A percentile compares a stretch with the other conserved stretches of the same genome.
Evolutionary conservation across 2,329 filamentous ascomycete species (phyloP).

Genomic region (Penicillium sp.): DNA sequence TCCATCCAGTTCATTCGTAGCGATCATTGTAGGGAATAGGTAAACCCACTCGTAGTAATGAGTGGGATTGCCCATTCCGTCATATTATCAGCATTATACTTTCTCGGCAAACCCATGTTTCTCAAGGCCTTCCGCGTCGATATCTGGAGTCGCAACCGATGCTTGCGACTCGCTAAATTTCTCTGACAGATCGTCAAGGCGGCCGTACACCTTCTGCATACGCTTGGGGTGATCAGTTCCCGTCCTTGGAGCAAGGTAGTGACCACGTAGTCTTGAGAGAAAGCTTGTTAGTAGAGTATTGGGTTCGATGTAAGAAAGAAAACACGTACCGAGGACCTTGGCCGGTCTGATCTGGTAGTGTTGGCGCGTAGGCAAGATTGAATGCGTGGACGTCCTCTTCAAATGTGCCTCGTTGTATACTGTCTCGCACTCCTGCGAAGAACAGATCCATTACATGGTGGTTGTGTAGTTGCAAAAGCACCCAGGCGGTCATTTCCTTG

Average conservation of each 20-base stretch:
- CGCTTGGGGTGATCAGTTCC: constrained; percentile 57
- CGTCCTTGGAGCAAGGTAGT: constrained; percentile 68
- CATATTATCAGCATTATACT: constrained; percentile 3
- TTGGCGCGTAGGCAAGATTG: constrained; percentile 60
- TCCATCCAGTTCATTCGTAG: background rate
- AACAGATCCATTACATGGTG: constrained; percentile 67
- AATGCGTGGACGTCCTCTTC: constrained; percentile 57
- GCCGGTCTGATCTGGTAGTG: constrained; percentile 69
- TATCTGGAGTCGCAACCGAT: constrained; percentile 49
- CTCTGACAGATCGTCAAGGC: constrained; percentile 48
- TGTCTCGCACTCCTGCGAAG: constrained; percentile 63
- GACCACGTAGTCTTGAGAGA: constrained; percentile 59
- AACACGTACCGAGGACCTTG: constrained; percentile 61
- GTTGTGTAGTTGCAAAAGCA: constrained; percentile 87
- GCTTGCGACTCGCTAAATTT: constrained; percentile 48
- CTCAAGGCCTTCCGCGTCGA: constrained; percentile 49
- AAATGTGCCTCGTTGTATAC: constrained; percentile 55
- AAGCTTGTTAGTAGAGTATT: background rate
- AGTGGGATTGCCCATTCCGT: too few species aligned
- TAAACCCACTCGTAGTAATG: too few species aligned
- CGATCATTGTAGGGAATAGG: background rate
- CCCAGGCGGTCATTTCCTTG: constrained; percentile 97
- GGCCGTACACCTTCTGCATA: constrained; percentile 63
- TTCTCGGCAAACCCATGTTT: constrained; percentile 54
- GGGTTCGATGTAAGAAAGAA: background rate